Evolutionary conservation across 2,329 filamentous ascomycete genomes (phyloP).

Genomic region (Penicillium sp.): DNA sequence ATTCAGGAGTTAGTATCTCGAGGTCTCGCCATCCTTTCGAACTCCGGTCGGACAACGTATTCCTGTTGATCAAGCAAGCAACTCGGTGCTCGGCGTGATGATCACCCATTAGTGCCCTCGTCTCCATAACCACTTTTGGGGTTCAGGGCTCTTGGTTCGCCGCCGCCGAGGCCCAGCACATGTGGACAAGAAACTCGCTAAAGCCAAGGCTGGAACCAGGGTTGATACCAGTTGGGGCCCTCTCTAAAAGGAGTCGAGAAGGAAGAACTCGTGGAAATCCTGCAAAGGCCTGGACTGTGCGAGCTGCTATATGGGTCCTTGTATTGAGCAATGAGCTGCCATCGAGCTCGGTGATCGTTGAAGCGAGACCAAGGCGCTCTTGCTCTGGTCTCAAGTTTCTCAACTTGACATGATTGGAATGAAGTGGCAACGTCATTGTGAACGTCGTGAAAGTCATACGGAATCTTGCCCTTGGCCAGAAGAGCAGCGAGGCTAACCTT

Average conservation of each 20-base stretch:
- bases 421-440: conserved; percentile 7
- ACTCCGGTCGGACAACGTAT: neutral
- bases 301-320: neutral
- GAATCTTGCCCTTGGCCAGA: conserved; percentile 9
- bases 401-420: neutral
- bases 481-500: conserved; percentile 12
- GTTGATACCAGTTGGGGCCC: conserved; percentile 8
- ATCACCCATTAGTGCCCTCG: conserved; percentile 25
- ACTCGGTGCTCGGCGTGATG: conserved; percentile 21
- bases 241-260: neutral
- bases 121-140: conserved; percentile 26
- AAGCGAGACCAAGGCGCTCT: neutral
- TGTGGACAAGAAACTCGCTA: conserved; percentile 17
- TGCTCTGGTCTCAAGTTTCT: neutral
- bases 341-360: conserved; percentile 1
- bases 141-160: conserved; percentile 11
- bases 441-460: conserved; percentile 8
- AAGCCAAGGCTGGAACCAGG: conserved; percentile 21
- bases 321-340: conserved; percentile 15
- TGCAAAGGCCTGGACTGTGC: conserved; percentile 6
- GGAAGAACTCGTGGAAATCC: conserved; percentile 10
- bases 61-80: neutral
- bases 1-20: neutral
- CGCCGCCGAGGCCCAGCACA: conserved; percentile 26
- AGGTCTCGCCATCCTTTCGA: neutral